Evolutionary conservation across 805 yeast genomes (phyloP).

Genomic region (Saccharomycopsis guyanensis): DNA sequence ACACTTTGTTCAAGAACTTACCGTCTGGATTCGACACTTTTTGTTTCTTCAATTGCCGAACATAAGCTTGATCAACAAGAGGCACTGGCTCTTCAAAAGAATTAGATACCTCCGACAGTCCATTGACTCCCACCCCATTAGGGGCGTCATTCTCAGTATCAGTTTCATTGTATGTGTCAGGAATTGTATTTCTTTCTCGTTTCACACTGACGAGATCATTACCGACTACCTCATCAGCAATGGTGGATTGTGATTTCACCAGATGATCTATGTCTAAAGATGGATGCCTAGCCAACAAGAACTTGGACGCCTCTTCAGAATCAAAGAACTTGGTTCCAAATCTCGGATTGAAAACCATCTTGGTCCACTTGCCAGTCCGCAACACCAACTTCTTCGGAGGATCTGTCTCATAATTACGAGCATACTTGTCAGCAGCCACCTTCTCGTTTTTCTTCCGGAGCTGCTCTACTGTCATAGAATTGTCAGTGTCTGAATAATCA

Average conservation of each 20-base stretch:
- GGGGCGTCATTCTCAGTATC: not conserved
- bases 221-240: too few relatives aligned
- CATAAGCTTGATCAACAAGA: not conserved
- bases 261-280: too few relatives aligned
- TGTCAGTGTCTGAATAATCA: conserved; percentile 18
- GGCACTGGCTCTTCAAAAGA: not conserved
- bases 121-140: not conserved
- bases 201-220: too few relatives aligned
- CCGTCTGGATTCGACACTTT: not conserved
- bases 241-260: not conserved
- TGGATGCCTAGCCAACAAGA: not conserved
- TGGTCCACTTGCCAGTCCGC: conserved; percentile 2
- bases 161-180: not conserved
- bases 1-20: not conserved
- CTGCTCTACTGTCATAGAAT: conserved; percentile 8
- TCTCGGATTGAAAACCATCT: conserved; percentile 17
- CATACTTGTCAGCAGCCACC: conserved; percentile 3
- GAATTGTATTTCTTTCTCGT: not conserved
- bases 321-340: conserved; percentile 16
- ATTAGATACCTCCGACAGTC: not conserved
- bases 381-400: conserved; percentile 11
- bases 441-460: conserved; percentile 6
- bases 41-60: not conserved
- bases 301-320: conserved; percentile 7
- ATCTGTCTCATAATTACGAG: not conserved